Conservation (phyloP, 306 rosid genomes). For the Oemleria cerasiformis region DNA sequence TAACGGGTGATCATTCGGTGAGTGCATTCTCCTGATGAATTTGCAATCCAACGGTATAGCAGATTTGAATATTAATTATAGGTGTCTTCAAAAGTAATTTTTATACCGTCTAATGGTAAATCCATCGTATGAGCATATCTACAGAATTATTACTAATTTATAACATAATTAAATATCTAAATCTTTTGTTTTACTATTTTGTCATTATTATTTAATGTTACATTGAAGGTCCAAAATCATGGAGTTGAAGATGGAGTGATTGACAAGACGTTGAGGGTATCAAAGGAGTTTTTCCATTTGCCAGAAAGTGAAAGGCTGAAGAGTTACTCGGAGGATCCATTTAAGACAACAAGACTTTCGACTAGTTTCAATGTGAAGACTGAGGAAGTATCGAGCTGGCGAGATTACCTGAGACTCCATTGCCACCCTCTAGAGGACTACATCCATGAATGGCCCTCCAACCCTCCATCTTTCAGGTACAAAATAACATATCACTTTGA, state of each 20-base stretch:
- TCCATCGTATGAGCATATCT: no score
- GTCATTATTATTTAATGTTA: neutral
- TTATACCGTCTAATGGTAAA: no score
- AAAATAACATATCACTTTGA: no score
- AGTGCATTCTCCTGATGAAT: no score
- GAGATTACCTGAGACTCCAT: conserved; percentile 34
- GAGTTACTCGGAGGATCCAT: conserved; percentile 27
- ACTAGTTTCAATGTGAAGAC: conserved; percentile 31
- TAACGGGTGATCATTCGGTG: no score
- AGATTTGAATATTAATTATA: no score
- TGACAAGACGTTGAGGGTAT: conserved; percentile 19
- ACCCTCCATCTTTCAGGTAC: conserved; percentile 30
- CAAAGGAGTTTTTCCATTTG: conserved; percentile 26
- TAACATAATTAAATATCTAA: no score
- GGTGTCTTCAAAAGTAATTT: no score
- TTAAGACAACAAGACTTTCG: conserved; percentile 23
- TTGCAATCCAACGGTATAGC: no score
- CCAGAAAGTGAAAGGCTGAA: conserved; percentile 26
- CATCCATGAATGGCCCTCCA: conserved; percentile 33
- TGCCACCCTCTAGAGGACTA: conserved; percentile 30
- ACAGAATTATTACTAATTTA: no score
- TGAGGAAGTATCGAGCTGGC: conserved; percentile 25
- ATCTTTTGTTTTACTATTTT: neutral
- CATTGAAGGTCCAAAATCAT: conserved; percentile 27
- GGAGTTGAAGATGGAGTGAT: conserved; percentile 27